Percentiles rank a stretch among this genome's conserved stretches.
These are phyloP conservation scores for Syncephalastrum contaminatum DNA, from an alignment of 371 early-diverging fungal species.

Conservation along the genomic window DNA sequence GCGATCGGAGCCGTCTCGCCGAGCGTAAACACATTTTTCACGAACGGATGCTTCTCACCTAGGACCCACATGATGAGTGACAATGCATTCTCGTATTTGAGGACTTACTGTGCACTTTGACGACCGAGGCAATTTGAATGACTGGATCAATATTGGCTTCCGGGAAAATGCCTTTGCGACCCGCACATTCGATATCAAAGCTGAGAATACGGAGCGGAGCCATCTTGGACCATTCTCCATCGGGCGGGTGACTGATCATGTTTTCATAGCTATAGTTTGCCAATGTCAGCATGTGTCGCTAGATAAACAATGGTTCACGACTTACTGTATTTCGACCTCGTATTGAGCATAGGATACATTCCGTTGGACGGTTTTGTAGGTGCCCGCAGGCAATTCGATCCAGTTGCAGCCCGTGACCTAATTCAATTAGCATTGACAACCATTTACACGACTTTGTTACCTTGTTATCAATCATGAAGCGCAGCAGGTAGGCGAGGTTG, in stretches of 20 bases:
- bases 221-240: conserved; percentile 90
- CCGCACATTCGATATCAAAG: conserved; percentile 99
- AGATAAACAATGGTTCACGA: neutral
- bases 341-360: conserved; percentile 75
- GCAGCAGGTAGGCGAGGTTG: conserved; percentile 86
- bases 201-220: conserved; percentile 97
- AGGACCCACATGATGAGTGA: neutral
- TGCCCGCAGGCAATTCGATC: conserved; percentile 84
- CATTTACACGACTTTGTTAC: conserved; percentile 21
- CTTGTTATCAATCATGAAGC: conserved; percentile 98
- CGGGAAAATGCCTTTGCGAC: conserved; percentile 97
- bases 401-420: conserved; percentile 87
- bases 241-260: conserved; percentile 84
- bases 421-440: neutral
- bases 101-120: conserved; percentile 78
- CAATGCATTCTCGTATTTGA: neutral
- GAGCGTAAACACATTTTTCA: conserved; percentile 93
- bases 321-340: conserved; percentile 75
- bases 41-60: conserved; percentile 84
- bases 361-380: conserved; percentile 51
- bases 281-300: neutral
- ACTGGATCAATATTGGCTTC: conserved; percentile 94
- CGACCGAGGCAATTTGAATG: conserved; percentile 99
- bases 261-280: conserved; percentile 54
- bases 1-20: conserved; percentile 91